Evolutionary conservation across 148 eudicot species (phyloP), one percentile per base, ranked within the genome.

Genomic region (Rheum nobile): DNA sequence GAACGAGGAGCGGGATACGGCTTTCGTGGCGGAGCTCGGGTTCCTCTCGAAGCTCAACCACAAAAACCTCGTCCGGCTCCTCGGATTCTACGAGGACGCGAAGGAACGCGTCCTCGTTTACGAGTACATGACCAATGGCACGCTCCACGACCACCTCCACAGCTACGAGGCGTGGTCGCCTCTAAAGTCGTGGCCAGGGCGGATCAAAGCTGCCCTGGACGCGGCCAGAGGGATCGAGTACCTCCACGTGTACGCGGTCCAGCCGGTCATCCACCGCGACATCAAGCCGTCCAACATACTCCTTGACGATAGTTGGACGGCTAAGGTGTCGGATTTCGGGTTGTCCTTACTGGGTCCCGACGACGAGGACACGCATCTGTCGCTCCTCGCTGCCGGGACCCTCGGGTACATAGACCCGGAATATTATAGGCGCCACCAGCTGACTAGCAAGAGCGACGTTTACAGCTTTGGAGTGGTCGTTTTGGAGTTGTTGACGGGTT

Each of bases 321-420:
- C 96, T 37, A 91, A 85, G 75, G 97, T 94, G 1, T 94, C 98
- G 0, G 98, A 94, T 78, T 94, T 94, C 35, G 98, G 98, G 10
- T 71, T 94, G 28, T 94, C 98, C 6, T 50, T 89, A 74, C 76
- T 85, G 88, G 87, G 95, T 8, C 95, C 95, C 0, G 67, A 50
- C 11, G 88, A 84, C 0, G 92, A 83, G 10, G 84, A 73, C 75
- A 41, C 86, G 2, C 88, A 94, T 76, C 84, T 91, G 3, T 88
- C 93, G 6, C 75, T 84, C 0, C 74, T 73, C 17, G 90, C 96
- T 0, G 97, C 97, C 0, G 97, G 97, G 37, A 89, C 96, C 0
- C 73, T 91, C 6, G 97, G 98, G 2, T 91, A 91, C 73, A 85
- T 91, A 63, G 98, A 94, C 63, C 98, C 98, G 0, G 96, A 87